Percentiles rank a stretch among this genome's conserved stretches.
These are phyloP conservation scores for Penicillium sp. DNA, from an alignment of 2,329 filamentous ascomycete species.

Conservation along the genomic window DNA sequence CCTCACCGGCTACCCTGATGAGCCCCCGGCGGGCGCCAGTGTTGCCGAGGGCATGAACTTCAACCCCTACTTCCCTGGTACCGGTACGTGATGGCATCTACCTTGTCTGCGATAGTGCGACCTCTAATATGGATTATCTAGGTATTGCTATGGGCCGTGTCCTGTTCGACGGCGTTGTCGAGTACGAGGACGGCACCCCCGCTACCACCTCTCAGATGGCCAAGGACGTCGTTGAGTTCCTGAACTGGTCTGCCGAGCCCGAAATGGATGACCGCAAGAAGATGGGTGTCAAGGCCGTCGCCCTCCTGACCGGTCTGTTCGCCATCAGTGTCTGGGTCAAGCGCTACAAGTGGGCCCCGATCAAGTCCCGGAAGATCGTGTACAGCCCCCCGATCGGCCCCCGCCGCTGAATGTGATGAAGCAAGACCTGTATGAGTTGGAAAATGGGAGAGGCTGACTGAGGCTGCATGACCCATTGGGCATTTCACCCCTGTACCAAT, in stretches of 20 bases:
- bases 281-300: constrained; percentile 97
- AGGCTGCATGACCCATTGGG: constrained; percentile 26
- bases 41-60: constrained; percentile 94
- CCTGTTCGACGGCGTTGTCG: constrained; percentile 92
- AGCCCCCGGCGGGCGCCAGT: constrained; percentile 82
- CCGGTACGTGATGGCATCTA: constrained; percentile 54
- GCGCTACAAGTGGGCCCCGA: constrained; percentile 97
- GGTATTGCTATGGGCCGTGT: constrained; percentile 97
- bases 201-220: constrained; percentile 98
- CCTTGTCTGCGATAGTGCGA: not conserved
- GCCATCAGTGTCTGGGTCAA: constrained; percentile 95
- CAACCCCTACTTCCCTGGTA: constrained; percentile 99
- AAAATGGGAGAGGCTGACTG: constrained; percentile 29
- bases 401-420: constrained; percentile 33
- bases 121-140: constrained; percentile 24
- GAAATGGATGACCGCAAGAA: constrained; percentile 99
- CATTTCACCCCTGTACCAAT: constrained; percentile 24
- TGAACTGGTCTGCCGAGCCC: constrained; percentile 98
- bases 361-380: constrained; percentile 93
- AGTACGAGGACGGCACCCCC: constrained; percentile 95
- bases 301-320: constrained; percentile 73
- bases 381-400: constrained; percentile 69
- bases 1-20: constrained; percentile 95
- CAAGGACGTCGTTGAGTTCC: constrained; percentile 97
- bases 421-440: constrained; percentile 29